These are phyloP conservation scores for Quercus gilva DNA, from an alignment of 306 rosid species.

Conservation along the genomic window DNA sequence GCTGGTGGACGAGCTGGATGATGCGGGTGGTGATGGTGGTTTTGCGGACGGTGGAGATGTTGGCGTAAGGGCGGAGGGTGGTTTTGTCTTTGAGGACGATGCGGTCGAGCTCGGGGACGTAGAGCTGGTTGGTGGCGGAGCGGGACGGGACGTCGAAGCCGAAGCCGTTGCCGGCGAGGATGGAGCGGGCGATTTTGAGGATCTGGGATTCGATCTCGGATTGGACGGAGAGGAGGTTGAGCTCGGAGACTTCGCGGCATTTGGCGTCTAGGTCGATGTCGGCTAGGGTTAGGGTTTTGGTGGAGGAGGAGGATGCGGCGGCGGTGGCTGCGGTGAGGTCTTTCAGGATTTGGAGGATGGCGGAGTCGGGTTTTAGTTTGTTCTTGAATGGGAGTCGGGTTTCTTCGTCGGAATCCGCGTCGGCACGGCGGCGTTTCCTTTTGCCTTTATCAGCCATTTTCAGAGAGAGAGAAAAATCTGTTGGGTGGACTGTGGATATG, in stretches of 20 bases:
- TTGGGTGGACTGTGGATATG: neutral
- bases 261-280: conserved; percentile 65
- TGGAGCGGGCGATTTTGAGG: conserved; percentile 57
- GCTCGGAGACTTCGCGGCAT: conserved; percentile 82
- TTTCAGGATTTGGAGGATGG: conserved; percentile 36
- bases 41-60: conserved; percentile 76
- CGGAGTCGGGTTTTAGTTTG: conserved; percentile 34
- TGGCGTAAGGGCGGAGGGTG: conserved; percentile 68
- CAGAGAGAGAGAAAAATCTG: neutral
- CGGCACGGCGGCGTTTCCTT: conserved; percentile 46
- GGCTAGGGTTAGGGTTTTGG: conserved; percentile 67
- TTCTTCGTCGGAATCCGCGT: conserved; percentile 35
- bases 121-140: conserved; percentile 73
- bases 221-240: conserved; percentile 67
- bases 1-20: conserved; percentile 81
- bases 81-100: conserved; percentile 77
- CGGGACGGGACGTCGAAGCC: conserved; percentile 88
- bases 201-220: conserved; percentile 52
- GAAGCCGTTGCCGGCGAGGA: conserved; percentile 77
- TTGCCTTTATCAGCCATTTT: conserved; percentile 48
- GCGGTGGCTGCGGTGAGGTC: conserved; percentile 23
- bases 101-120: conserved; percentile 85
- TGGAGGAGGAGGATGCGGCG: conserved; percentile 35
- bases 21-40: conserved; percentile 68
- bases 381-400: conserved; percentile 41